These are phyloP conservation scores for Botrytis hyacinthi DNA, from an alignment of 2,329 filamentous ascomycete species.

Conservation along the genomic window DNA sequence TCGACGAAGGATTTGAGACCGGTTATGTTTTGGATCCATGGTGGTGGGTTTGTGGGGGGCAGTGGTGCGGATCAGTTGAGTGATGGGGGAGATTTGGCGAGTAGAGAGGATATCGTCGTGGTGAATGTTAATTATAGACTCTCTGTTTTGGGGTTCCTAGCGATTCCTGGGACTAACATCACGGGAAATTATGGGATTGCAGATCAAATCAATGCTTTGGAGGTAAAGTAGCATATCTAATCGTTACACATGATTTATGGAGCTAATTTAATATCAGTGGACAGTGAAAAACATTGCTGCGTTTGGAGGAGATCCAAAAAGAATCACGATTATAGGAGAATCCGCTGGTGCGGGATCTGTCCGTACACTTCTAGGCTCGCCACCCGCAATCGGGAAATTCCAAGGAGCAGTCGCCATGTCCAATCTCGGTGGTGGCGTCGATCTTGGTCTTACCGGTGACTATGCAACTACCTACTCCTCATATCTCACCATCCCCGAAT, in stretches of 20 bases:
- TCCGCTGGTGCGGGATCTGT: conserved; percentile 52
- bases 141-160: conserved; percentile 41
- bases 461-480: conserved; percentile 54
- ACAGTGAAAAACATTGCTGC: conserved; percentile 47
- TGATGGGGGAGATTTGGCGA: conserved; percentile 36
- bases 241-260: not conserved
- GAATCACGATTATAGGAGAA: conserved; percentile 51
- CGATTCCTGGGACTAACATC: conserved; percentile 50
- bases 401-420: conserved; percentile 49
- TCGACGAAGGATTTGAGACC: conserved; percentile 37
- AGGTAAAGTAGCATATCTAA: conserved; percentile 31
- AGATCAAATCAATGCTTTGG: conserved; percentile 50
- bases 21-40: conserved; percentile 38
- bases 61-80: conserved; percentile 30
- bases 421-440: conserved; percentile 52
- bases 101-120: conserved; percentile 35
- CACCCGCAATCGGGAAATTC: conserved; percentile 47
- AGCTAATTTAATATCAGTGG: conserved; percentile 41
- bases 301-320: conserved; percentile 47
- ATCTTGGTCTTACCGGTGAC: conserved; percentile 46
- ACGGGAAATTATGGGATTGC: conserved; percentile 53
- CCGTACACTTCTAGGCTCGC: conserved; percentile 48
- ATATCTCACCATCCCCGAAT: conserved; percentile 51
- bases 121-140: conserved; percentile 36
- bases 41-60: conserved; percentile 39